Conservation (phyloP, 2,329 filamentous ascomycete species). For the Monosporascus sp. region DNA sequence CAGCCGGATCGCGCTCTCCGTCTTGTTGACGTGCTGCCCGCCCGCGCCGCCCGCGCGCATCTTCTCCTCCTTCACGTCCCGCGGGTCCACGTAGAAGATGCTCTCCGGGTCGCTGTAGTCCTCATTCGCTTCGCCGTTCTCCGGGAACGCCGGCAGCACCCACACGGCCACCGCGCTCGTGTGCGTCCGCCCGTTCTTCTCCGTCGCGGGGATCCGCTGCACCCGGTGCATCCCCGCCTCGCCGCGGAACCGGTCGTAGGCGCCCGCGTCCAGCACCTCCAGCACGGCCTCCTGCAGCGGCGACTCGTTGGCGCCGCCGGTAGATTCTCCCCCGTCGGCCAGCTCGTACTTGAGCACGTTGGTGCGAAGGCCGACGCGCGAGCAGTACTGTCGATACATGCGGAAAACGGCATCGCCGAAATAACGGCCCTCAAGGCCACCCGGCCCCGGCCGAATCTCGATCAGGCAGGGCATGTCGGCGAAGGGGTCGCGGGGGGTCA, state of each 20-base stretch:
- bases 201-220: constrained; percentile 86
- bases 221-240: constrained; percentile 95
- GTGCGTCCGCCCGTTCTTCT: constrained; percentile 85
- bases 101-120: constrained; percentile 77
- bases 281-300: constrained; percentile 83
- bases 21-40: constrained; percentile 98
- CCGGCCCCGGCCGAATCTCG: constrained; percentile 87
- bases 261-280: constrained; percentile 69
- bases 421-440: constrained; percentile 83
- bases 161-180: constrained; percentile 90
- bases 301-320: constrained; percentile 53
- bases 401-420: constrained; percentile 83
- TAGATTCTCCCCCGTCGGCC: constrained; percentile 53
- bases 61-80: constrained; percentile 78
- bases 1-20: constrained; percentile 88
- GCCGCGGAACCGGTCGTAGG: constrained; percentile 75
- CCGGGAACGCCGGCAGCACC: constrained; percentile 80
- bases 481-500: constrained; percentile 87
- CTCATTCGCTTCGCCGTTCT: constrained; percentile 40
- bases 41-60: constrained; percentile 91
- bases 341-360: constrained; percentile 76
- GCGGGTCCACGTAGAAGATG: constrained; percentile 83
- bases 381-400: constrained; percentile 84
- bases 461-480: constrained; percentile 83
- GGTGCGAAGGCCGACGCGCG: constrained; percentile 59